A percentile compares a stretch with the other conserved stretches of the same genome.
phyloP scores from a whole-genome alignment of 2,329 filamentous ascomycete species.

The Ophiostoma angusticollis region DNA sequence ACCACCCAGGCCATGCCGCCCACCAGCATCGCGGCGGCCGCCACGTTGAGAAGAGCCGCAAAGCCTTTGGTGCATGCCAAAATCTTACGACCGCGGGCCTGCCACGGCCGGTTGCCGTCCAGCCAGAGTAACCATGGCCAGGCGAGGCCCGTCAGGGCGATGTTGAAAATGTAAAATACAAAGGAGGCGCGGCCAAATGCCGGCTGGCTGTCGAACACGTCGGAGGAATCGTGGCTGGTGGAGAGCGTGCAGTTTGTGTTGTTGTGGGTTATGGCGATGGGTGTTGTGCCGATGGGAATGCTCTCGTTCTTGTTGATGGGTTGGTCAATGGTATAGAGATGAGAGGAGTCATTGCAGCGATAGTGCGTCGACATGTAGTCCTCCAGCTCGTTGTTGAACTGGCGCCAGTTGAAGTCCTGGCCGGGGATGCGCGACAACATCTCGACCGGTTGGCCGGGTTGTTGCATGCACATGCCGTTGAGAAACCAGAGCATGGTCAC shows the following conservation, averaged over 20 bases:
- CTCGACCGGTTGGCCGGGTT: background rate
- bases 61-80: background rate
- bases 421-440: background rate
- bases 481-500: slow-evolving; percentile 8
- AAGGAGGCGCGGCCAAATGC: slow-evolving; percentile 6
- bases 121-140: slow-evolving; percentile 3
- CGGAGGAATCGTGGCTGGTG: background rate
- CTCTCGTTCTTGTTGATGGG: too few species aligned
- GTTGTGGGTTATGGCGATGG: background rate
- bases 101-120: background rate
- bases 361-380: too few species aligned
- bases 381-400: background rate
- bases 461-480: slow-evolving; percentile 5
- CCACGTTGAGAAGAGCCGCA: background rate
- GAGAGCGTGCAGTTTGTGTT: background rate
- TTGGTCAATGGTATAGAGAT: too few species aligned
- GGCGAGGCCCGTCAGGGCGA: background rate
- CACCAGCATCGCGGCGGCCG: slow-evolving; percentile 1
- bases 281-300: background rate
- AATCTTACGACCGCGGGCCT: background rate
- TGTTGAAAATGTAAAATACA: background rate
- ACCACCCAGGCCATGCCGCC: slow-evolving; percentile 5
- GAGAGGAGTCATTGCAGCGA: too few species aligned
- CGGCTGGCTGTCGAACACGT: slow-evolving; percentile 3
- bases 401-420: slow-evolving; percentile 5